Evolutionary conservation across 202 grass and related monocot genomes (phyloP).

Genomic region (Dendrocalamus latiflorus): DNA sequence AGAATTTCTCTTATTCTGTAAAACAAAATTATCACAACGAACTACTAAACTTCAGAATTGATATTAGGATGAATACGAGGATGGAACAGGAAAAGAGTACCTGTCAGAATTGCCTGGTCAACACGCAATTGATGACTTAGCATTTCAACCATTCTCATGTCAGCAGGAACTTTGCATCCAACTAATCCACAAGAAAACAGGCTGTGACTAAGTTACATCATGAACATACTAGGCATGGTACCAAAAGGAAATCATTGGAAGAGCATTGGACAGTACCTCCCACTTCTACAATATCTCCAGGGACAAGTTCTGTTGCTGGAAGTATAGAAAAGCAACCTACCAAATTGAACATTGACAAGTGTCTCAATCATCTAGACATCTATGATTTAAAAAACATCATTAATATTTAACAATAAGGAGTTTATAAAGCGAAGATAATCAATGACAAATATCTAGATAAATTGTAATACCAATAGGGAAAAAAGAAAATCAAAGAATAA

Average conservation of each 20-base stretch:
- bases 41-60: slow-evolving; percentile 15
- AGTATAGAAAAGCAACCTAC: slow-evolving; percentile 96
- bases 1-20: not conserved
- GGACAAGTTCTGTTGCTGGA: slow-evolving; percentile 93
- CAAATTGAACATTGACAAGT: slow-evolving; percentile 39
- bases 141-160: slow-evolving; percentile 98
- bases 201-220: slow-evolving; percentile 8
- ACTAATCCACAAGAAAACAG: slow-evolving; percentile 47
- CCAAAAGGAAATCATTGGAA: slow-evolving; percentile 16
- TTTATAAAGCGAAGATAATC: not conserved
- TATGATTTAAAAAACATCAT: not conserved
- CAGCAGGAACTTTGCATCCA: slow-evolving; percentile 95
- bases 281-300: slow-evolving; percentile 99
- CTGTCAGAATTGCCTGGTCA: slow-evolving; percentile 99
- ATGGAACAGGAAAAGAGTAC: slow-evolving; percentile 38
- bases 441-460: not conserved
- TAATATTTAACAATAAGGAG: not conserved
- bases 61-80: slow-evolving; percentile 24
- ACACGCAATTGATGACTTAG: slow-evolving; percentile 92
- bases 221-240: slow-evolving; percentile 16
- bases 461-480: too few species aligned
- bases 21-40: not conserved
- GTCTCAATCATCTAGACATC: slow-evolving; percentile 20
- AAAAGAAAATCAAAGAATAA: too few species aligned
- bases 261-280: slow-evolving; percentile 57